Base-by-base conservation (phyloP, 768 basidiomycete species). In the Calocybe indica region DNA sequence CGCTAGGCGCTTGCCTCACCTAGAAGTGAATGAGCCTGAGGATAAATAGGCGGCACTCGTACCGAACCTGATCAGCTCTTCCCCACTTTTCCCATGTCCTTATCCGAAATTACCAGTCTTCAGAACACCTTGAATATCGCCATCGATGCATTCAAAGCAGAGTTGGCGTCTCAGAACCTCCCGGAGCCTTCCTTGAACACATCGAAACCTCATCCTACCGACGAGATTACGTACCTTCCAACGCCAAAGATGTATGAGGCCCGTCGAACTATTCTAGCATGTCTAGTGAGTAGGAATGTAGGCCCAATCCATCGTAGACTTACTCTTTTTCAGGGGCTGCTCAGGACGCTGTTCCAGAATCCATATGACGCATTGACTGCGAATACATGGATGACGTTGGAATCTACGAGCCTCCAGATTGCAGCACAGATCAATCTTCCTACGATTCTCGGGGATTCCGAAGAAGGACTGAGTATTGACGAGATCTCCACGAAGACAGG, bases 101-200 rank as follows among this genome's bases (percentile, higher is more conserved):
- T 63, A 42, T 69, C 70, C 37, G 68, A 71, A 56, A 55, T 71
- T 36, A 62, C 62, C 37, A 66, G 65, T 54, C 63, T 71, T 31
- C 69, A 69, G 52, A 59, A 57, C 43, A 68, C 70, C 34, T 63
- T 71, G 48, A 71, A 69, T 46, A 54, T 48, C 34, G 70, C 70
- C 9, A 62, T 71, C 37, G 67, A 71, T 46, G 55, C 56, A 28
- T 67, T 68, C 60, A 68, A 68, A 52, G 62, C 64, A 6, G 70
- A 69, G 52, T 57, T 69, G 29, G 59, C 59, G 15, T 60, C 63
- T 13, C 66, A 66, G 44, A 58, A 62, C 41, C 56, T 70, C 9
- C 53, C 64, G 6, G 66, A 69, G 51, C 69, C 65, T 3, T 70
- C 69, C 6, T 50, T 65, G 46, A 62, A 61, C 37, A 65, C 68